Conservation (phyloP, 352 stramenopile genomes). For the Phytophthora pisi region DNA sequence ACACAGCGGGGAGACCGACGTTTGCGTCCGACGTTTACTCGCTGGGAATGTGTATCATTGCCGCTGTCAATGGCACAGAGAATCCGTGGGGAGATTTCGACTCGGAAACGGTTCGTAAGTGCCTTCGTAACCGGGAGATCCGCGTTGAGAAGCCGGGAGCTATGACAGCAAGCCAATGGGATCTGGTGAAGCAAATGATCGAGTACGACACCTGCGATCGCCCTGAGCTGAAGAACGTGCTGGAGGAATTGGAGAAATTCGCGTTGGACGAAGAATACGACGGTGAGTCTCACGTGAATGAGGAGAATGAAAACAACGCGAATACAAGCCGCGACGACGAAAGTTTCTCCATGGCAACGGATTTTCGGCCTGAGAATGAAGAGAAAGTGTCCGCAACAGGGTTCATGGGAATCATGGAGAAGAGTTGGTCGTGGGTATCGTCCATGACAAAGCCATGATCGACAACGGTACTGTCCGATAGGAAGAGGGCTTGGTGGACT, state of each 20-base stretch:
- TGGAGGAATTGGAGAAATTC: not conserved
- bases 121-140: not conserved
- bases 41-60: not conserved
- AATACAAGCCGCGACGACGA: not conserved
- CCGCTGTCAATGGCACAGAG: not conserved
- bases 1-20: not conserved
- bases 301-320: not conserved
- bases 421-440: not conserved
- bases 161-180: not conserved
- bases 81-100: not conserved
- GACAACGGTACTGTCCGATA: not conserved
- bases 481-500: not conserved
- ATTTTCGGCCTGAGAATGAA: not conserved
- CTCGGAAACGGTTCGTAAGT: not conserved
- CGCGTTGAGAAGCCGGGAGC: not conserved
- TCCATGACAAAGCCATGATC: not conserved
- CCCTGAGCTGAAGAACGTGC: not conserved
- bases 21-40: not conserved
- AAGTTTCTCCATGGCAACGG: not conserved
- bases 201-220: not conserved
- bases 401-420: not conserved
- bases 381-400: not conserved
- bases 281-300: not conserved
- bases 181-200: not conserved
- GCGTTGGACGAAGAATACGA: not conserved